Percentiles rank a stretch among this genome's conserved stretches.
Conservation (phyloP, 345 rosid genomes). For the Linum usitatissimum region DNA sequence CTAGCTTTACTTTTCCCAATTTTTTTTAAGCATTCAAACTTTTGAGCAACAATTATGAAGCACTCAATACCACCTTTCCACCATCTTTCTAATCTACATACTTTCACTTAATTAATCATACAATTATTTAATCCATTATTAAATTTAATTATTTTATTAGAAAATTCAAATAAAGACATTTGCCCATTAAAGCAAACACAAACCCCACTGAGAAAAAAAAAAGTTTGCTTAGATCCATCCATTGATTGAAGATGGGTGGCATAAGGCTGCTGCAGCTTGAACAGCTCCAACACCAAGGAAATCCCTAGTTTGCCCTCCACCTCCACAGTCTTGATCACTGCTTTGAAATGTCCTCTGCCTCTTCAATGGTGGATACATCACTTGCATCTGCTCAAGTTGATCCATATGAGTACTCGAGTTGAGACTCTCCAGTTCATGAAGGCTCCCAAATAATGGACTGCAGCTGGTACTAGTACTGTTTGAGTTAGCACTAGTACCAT, state of each 20-base stretch:
- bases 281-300: conserved; percentile 74
- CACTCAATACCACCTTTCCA: conserved; percentile 16
- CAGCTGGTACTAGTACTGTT: conserved; percentile 18
- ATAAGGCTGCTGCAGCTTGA: conserved; percentile 36
- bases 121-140: conserved; percentile 11
- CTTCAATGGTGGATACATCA: conserved; percentile 43
- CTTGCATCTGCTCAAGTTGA: conserved; percentile 12
- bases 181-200: background rate
- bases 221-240: conserved; percentile 47
- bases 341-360: conserved; percentile 33
- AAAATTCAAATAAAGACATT: conserved; percentile 5
- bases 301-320: conserved; percentile 58
- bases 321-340: conserved; percentile 15
- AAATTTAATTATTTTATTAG: background rate
- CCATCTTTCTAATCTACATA: background rate
- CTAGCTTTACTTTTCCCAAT: background rate
- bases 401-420: conserved; percentile 13
- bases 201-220: background rate
- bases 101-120: conserved; percentile 2
- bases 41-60: background rate
- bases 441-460: background rate
- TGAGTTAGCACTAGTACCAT: conserved; percentile 21
- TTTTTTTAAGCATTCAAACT: background rate
- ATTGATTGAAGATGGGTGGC: conserved; percentile 51
- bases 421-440: background rate